Evolutionary conservation across 257 asterid species (phyloP), one percentile per base, ranked within the genome.

Genomic region (Solanum medicagineum): DNA sequence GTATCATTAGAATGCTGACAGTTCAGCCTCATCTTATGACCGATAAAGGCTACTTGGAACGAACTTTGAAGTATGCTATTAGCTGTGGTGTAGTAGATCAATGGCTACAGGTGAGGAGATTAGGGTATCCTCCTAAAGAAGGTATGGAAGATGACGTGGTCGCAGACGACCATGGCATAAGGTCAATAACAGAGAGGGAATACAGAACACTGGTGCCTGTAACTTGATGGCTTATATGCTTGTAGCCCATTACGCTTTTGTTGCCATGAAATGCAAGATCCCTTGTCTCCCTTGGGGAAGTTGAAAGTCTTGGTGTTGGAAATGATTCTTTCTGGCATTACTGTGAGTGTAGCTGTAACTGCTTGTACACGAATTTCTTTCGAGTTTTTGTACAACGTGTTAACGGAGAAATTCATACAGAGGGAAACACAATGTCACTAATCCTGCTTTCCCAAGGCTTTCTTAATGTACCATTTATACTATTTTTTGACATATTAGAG

Each of bases 61-160:
- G 51, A 26, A 87, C 97, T 4, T 87, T 92, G 79, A 93, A 88
- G 89, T 96, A 93, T 44, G 99, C 98, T 20, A 92, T 96, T 54
- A 95, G 89, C 91, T 96, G 99, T 40, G 99, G 98, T 16, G 93
- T 94, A 6, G 85, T 91, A 68, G 98, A 96, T 71, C 99, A 96
- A 84, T 96, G 99, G 99, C 87, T 90, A 15, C 92, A 90, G 87
- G 97, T 97, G 5, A 91, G 94, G 40, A 83, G 81, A 11, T 88
- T 88, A n/a, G 99, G 99, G 59, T 94, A 75, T 89, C 99, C 99
- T 54, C 92, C 97, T 4, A 96, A 95, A 89, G 95, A 96, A 93
- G 98, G 97, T 75, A 93, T 91, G 95, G 97, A 96, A 57, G 90
- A 83, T 19, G 93, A 92, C 36, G 92, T 91, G 24, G 89, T n/a